Evolutionary conservation across 805 yeast species (phyloP).

Genomic region (Candida taoyuanica): DNA sequence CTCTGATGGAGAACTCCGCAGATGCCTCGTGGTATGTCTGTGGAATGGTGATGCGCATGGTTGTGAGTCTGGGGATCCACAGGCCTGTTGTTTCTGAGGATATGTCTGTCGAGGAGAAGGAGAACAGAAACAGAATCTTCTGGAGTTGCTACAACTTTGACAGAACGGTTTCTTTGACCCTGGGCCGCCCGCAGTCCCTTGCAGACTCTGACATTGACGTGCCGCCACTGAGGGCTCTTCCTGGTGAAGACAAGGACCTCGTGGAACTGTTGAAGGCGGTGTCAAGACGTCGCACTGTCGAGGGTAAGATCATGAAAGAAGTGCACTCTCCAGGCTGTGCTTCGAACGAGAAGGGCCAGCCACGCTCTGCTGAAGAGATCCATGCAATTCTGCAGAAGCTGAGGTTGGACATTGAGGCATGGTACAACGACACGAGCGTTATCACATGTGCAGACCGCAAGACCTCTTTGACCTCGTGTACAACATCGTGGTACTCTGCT

Average conservation of each 20-base stretch:
- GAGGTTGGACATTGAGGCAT: slow-evolving; percentile 29
- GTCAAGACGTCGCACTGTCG: slow-evolving; percentile 40
- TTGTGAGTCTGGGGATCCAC: slow-evolving; percentile 43
- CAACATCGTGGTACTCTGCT: slow-evolving; percentile 32
- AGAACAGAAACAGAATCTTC: slow-evolving; percentile 37
- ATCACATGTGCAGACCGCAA: slow-evolving; percentile 18
- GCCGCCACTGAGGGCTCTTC: slow-evolving; percentile 36
- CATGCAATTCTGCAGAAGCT: slow-evolving; percentile 5
- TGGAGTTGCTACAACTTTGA: slow-evolving; percentile 49
- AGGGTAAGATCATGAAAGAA: slow-evolving; percentile 41
- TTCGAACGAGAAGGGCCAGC: slow-evolving; percentile 12
- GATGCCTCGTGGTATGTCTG: slow-evolving; percentile 49
- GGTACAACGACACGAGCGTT: slow-evolving; percentile 28
- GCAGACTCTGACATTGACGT: slow-evolving; percentile 48
- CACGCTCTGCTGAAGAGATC: slow-evolving; percentile 7
- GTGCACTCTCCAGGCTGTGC: slow-evolving; percentile 43
- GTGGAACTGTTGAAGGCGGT: slow-evolving; percentile 38
- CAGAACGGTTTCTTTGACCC: slow-evolving; percentile 41
- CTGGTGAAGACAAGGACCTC: slow-evolving; percentile 38
- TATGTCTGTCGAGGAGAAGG: slow-evolving; percentile 23
- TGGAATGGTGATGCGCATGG: slow-evolving; percentile 42
- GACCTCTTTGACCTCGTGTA: slow-evolving; percentile 5
- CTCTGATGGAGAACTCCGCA: slow-evolving; percentile 47
- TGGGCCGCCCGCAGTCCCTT: slow-evolving; percentile 46
- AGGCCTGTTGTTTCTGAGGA: slow-evolving; percentile 22